These are phyloP conservation scores for Aspergillus kassunensis DNA, from an alignment of 495 filamentous ascomycete genomes.

Conservation along the genomic window DNA sequence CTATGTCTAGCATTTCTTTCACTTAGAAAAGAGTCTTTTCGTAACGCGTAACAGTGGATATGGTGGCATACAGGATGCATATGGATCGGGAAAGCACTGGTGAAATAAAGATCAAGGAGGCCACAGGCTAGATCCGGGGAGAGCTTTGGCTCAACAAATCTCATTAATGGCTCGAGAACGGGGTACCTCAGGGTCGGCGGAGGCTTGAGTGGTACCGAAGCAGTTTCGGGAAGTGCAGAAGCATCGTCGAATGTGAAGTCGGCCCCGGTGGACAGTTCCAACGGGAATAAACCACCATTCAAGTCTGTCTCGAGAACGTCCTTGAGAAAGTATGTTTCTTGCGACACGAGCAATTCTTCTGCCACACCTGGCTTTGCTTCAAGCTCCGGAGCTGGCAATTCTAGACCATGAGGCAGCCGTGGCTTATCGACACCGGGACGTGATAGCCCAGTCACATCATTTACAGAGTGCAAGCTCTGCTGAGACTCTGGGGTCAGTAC, in stretches of 20 bases:
- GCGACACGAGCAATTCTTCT: not conserved
- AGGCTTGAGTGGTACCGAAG: slow-evolving; percentile 1
- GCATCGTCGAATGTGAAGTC: not conserved
- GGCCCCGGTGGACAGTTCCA: not conserved
- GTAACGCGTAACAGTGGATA: slow-evolving; percentile 83
- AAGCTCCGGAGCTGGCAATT: slow-evolving; percentile 10
- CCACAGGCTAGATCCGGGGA: slow-evolving; percentile 74
- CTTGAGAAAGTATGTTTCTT: not conserved
- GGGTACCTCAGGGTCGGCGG: slow-evolving; percentile 63
- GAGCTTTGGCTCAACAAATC: slow-evolving; percentile 68
- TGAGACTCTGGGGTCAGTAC: not conserved
- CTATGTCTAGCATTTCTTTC: slow-evolving; percentile 70
- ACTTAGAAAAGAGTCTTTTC: slow-evolving; percentile 83
- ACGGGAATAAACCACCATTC: not conserved
- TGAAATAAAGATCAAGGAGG: slow-evolving; percentile 81
- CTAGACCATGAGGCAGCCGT: not conserved
- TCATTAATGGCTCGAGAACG: slow-evolving; percentile 77
- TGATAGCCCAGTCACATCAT: not conserved
- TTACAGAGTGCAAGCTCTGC: not conserved
- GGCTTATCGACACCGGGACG: not conserved
- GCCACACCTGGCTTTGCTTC: not conserved
- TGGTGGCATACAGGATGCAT: slow-evolving; percentile 91
- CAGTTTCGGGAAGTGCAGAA: not conserved
- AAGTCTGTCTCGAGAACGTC: not conserved
- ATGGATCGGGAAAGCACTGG: slow-evolving; percentile 75